Conservation (phyloP, 2,329 filamentous ascomycete genomes). For the Penicillium palitans region DNA sequence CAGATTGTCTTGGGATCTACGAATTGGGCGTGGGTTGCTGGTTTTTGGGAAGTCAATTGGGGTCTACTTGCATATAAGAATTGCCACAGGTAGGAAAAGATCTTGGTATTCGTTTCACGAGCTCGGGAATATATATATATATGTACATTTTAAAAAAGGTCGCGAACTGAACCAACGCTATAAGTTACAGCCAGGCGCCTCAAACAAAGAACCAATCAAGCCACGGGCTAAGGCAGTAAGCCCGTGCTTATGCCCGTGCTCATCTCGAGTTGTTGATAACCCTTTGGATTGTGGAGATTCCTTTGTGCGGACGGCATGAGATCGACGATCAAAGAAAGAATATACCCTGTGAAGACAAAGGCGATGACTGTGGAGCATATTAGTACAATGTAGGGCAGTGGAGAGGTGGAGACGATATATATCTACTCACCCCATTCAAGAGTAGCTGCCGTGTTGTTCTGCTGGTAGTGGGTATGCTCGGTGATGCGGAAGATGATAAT, state of each 20-base stretch:
- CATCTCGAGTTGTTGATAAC: constrained; percentile 22
- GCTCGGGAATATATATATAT: constrained; percentile 6
- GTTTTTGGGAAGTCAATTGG: neutral
- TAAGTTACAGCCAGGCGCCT: neutral
- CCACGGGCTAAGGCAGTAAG: neutral
- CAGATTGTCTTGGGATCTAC: neutral
- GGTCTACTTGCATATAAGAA: neutral
- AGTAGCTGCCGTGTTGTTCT: constrained; percentile 19
- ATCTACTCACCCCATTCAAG: constrained; percentile 20
- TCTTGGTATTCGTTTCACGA: constrained; percentile 11
- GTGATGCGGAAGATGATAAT: constrained; percentile 21
- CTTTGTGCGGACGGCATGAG: constrained; percentile 15
- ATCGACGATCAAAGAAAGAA: constrained; percentile 22
- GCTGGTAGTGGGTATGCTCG: constrained; percentile 11
- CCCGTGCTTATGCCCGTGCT: neutral
- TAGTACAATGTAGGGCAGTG: neutral
- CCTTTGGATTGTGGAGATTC: constrained; percentile 8
- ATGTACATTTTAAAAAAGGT: constrained; percentile 4
- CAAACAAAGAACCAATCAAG: neutral
- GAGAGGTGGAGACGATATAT: neutral
- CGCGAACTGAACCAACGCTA: constrained; percentile 4
- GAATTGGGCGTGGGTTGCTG: neutral
- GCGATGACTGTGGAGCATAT: constrained; percentile 15
- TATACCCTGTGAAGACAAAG: constrained; percentile 22
- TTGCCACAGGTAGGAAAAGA: neutral